Evolutionary conservation across 257 asterid genomes (phyloP).

Genomic region (Forsythia viridissima): DNA sequence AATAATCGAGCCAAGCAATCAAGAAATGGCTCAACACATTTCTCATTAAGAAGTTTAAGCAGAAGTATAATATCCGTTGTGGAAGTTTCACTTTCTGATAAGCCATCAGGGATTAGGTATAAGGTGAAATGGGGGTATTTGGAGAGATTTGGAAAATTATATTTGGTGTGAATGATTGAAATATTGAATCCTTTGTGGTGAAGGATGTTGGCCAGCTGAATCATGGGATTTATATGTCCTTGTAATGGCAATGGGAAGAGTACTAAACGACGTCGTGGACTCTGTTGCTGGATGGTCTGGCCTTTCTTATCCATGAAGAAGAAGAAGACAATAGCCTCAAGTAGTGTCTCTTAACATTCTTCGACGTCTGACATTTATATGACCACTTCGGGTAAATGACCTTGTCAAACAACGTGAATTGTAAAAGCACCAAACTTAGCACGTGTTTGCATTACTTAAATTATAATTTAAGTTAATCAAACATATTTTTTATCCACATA

Average conservation of each 20-base stretch:
- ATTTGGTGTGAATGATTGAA: slow-evolving; percentile 26
- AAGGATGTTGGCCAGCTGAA: slow-evolving; percentile 33
- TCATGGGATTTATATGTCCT: slow-evolving; percentile 40
- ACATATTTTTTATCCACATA: too few relatives aligned
- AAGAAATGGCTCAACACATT: slow-evolving; percentile 23
- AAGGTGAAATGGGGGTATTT: slow-evolving; percentile 26
- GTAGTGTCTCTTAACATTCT: too few relatives aligned
- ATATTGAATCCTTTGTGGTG: slow-evolving; percentile 25
- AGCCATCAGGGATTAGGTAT: slow-evolving; percentile 8
- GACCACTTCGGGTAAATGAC: too few relatives aligned
- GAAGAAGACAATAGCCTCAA: background rate
- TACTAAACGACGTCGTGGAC: background rate
- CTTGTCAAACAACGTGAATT: too few relatives aligned
- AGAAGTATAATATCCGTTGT: background rate
- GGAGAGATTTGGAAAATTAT: slow-evolving; percentile 25
- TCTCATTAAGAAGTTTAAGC: slow-evolving; percentile 22
- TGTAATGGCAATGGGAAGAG: slow-evolving; percentile 26
- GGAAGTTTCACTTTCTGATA: slow-evolving; percentile 5
- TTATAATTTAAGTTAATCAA: too few relatives aligned
- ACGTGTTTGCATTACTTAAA: too few relatives aligned
- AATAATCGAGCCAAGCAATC: slow-evolving; percentile 16
- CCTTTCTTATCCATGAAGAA: background rate
- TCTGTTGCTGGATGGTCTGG: background rate
- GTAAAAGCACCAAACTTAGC: too few relatives aligned
- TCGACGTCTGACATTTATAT: too few relatives aligned